phyloP scores from a whole-genome alignment of 1,139 yeast genomes.

The Zygosaccharomyces sapae region DNA sequence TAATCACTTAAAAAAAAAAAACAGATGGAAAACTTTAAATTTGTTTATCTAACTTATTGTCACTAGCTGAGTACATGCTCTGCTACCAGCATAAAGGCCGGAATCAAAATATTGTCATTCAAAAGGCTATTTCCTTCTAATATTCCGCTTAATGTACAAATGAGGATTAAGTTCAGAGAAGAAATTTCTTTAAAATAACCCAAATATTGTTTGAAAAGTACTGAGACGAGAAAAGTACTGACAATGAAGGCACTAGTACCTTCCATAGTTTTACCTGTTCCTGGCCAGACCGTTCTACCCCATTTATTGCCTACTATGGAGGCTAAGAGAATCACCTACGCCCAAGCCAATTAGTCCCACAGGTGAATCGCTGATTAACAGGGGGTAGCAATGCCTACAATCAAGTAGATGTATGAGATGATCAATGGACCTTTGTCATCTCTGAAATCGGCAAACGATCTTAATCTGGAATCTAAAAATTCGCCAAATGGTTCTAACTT shows the following conservation, averaged over 20 bases:
- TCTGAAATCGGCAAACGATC: constrained; percentile 59
- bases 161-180: constrained; percentile 45
- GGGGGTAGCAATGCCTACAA: constrained; percentile 57
- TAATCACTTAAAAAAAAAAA: not conserved
- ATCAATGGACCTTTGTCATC: constrained; percentile 64
- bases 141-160: constrained; percentile 50
- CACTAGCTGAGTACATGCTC: constrained; percentile 17
- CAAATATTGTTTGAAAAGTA: constrained; percentile 22
- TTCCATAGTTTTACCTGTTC: constrained; percentile 56
- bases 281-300: constrained; percentile 55
- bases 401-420: constrained; percentile 60
- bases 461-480: constrained; percentile 39
- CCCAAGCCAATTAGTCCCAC: constrained; percentile 49
- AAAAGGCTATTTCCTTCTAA: constrained; percentile 60
- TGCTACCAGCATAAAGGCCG: constrained; percentile 45
- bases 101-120: constrained; percentile 67
- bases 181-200: constrained; percentile 38
- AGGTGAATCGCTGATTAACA: constrained; percentile 44
- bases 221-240: constrained; percentile 38
- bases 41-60: constrained; percentile 6
- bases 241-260: constrained; percentile 62
- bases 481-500: constrained; percentile 46
- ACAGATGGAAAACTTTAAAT: constrained; percentile 1
- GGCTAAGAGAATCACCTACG: constrained; percentile 59
- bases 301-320: constrained; percentile 56